Percentiles rank a stretch among this genome's conserved stretches.
Conservation (phyloP, 305 asterid species). For the Solanum hybrid region DNA sequence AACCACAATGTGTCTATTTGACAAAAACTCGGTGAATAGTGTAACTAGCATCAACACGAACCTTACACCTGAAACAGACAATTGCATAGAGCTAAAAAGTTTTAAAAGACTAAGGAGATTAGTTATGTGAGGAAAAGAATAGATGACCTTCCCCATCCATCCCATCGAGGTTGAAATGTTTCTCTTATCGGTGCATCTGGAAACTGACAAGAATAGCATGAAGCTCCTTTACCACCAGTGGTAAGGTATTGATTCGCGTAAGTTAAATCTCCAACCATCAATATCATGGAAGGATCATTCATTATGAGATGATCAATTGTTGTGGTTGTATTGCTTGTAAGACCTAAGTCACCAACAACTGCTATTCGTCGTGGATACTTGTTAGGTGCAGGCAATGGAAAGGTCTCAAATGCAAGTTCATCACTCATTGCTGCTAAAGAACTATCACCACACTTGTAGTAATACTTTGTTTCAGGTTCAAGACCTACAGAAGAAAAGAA, state of each 20-base stretch:
- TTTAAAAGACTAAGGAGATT: neutral
- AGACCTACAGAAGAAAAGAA: conserved; percentile 37
- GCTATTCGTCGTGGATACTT: conserved; percentile 60
- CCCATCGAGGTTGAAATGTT: conserved; percentile 84
- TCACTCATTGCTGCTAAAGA: conserved; percentile 55
- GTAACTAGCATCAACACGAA: neutral
- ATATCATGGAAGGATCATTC: conserved; percentile 53
- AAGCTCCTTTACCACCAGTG: conserved; percentile 68
- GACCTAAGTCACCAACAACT: conserved; percentile 76
- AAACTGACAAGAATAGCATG: conserved; percentile 57
- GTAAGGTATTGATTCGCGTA: conserved; percentile 77
- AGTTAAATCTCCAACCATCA: conserved; percentile 68
- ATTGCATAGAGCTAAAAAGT: neutral
- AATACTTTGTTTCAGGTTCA: conserved; percentile 61
- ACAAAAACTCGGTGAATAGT: neutral
- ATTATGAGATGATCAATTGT: conserved; percentile 56
- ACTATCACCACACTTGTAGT: conserved; percentile 79
- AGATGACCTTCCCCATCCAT: conserved; percentile 78
- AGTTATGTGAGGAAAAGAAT: neutral
- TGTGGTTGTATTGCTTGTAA: conserved; percentile 59
- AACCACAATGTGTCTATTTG: neutral
- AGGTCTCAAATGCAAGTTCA: conserved; percentile 46
- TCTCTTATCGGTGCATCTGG: conserved; percentile 77
- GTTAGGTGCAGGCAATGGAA: conserved; percentile 44
- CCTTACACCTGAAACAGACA: neutral